Evolutionary conservation across 345 rosid genomes (phyloP).

Genomic region (Brassica incana): DNA sequence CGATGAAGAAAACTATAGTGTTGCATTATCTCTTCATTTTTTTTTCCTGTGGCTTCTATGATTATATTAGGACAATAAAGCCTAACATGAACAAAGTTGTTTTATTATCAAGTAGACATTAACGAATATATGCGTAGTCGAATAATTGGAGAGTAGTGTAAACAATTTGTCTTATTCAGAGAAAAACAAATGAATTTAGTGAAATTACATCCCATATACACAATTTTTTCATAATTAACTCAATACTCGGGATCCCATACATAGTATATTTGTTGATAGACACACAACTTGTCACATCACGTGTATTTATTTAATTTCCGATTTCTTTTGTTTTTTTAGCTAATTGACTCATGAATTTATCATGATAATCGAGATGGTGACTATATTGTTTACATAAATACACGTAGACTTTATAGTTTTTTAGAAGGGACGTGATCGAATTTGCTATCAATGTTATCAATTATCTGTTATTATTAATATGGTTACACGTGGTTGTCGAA

Average conservation of each 20-base stretch:
- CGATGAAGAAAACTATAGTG: neutral
- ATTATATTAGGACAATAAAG: neutral
- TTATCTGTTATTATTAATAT: neutral
- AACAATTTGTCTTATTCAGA: neutral
- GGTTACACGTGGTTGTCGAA: slow-evolving; percentile 20
- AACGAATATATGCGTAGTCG: neutral
- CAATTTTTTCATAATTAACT: no score
- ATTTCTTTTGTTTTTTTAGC: no score
- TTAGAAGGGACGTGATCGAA: neutral
- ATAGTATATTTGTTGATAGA: no score
- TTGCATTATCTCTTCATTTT: neutral
- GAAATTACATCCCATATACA: no score
- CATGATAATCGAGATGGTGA: neutral
- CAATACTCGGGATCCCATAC: no score
- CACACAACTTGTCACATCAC: no score
- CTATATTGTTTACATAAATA: neutral
- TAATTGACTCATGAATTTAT: neutral
- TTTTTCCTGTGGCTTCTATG: neutral
- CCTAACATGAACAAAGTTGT: neutral
- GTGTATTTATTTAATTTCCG: no score
- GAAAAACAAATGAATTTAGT: neutral
- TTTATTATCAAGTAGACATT: neutral
- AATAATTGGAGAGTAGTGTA: neutral
- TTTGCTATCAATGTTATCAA: neutral
- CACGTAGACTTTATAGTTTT: neutral